Percentiles rank a stretch among this genome's conserved stretches.
Conservation (phyloP, 768 basidiomycete species). For the Kwoniella dendrophila region DNA sequence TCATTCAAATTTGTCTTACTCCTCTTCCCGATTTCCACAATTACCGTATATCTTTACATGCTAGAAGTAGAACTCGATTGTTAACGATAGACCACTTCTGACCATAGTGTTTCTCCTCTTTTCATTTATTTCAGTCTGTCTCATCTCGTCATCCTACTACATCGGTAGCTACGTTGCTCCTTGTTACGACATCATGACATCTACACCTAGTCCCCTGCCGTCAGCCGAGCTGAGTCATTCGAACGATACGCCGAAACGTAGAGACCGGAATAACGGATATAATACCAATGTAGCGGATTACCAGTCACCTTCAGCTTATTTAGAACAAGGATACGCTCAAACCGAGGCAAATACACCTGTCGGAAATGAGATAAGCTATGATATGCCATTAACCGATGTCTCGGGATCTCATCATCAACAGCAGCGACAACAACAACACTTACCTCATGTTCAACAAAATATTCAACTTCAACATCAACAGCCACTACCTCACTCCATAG, state of each 20-base stretch:
- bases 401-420: conserved; percentile 4
- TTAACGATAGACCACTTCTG: not conserved
- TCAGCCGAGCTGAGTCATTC: not conserved
- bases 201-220: conserved; percentile 10
- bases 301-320: conserved; percentile 18
- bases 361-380: conserved; percentile 11
- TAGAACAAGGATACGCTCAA: conserved; percentile 8
- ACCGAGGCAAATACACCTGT: conserved; percentile 18
- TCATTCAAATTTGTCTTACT: conserved; percentile 4
- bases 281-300: not conserved
- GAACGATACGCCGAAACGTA: conserved; percentile 5
- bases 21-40: not conserved
- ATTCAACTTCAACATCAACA: conserved; percentile 1
- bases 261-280: conserved; percentile 8
- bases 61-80: not conserved
- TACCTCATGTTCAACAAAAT: no score
- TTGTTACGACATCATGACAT: conserved; percentile 9
- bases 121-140: conserved; percentile 5
- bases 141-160: not conserved
- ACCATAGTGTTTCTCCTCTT: not conserved
- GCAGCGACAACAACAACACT: conserved; percentile 2
- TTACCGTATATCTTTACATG: not conserved
- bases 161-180: not conserved
- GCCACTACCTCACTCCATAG: conserved; percentile 14
- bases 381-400: conserved; percentile 11